phyloP scores from a whole-genome alignment of 2,329 filamentous ascomycete species.

The Pseudogymnoascus sp. region DNA sequence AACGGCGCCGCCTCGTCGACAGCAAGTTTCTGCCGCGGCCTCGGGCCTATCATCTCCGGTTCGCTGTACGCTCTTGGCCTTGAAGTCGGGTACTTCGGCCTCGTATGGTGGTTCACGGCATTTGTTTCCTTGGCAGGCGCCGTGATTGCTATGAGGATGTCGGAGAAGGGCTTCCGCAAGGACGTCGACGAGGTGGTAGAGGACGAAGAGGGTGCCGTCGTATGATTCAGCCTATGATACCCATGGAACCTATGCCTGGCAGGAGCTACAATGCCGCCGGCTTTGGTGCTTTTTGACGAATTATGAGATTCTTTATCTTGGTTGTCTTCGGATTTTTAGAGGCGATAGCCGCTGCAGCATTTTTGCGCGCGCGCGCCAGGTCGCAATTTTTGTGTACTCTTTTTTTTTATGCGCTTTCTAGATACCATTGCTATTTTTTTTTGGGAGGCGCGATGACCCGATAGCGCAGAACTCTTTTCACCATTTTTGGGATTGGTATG shows the following conservation, averaged over 20 bases:
- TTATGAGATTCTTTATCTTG: conserved; percentile 1
- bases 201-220: neutral
- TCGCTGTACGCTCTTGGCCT: conserved; percentile 75
- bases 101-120: conserved; percentile 90
- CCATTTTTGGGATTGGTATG: neutral
- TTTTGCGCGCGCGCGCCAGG: neutral
- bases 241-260: neutral
- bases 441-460: neutral
- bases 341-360: neutral
- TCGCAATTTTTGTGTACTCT: neutral
- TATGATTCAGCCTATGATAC: neutral
- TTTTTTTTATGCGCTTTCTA: neutral
- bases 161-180: neutral
- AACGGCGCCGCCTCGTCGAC: conserved; percentile 89
- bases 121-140: conserved; percentile 68
- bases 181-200: neutral
- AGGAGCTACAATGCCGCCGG: neutral
- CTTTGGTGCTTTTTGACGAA: neutral
- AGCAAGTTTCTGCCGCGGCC: conserved; percentile 77
- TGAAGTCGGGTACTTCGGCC: conserved; percentile 70
- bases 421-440: neutral
- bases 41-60: conserved; percentile 83
- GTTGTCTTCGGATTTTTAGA: neutral
- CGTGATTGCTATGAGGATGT: conserved; percentile 13
- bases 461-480: neutral